Base-by-base conservation (phyloP, 179 eudicot genomes). In the Pouteria campechiana region DNA sequence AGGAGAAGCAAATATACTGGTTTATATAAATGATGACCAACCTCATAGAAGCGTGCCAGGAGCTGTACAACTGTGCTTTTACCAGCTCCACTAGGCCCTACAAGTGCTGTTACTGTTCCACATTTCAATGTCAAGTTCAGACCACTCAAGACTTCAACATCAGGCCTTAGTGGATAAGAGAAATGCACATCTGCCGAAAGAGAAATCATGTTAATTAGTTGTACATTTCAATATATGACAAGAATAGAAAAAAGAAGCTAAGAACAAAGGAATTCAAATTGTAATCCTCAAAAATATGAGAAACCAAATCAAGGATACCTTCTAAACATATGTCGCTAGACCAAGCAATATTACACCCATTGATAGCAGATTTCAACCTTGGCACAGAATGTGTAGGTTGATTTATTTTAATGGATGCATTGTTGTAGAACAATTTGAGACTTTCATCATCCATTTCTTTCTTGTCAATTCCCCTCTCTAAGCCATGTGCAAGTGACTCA, bases 11-110 rank as follows among this genome's bases (percentile, higher is more conserved):
- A 4, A 18, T 17, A 17, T 25, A 14, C 19, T 36, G 18, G 7
- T 17, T 25, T 10, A 46, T 14, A 18, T 24, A 11, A 8, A 5
- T 14, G 18, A 57, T 16, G 52, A 28, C 10, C 57, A 38, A 86
- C 98, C 96, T 90, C 98, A 50, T 90, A 90, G 55, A 86, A 90
- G 11, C 98, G 92, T 53, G 98, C 90, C 77, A 90, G 58, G 50
- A 90, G 64, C 73, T 86, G 98, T 36, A 90, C 98, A 50, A 90
- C 49, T 22, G 98, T 90, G 66, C 98, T 90, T 63, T 90, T 90
- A 41, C 98, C 98, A 25, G 98, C 90, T 59, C 98, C 98, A 59
- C 98, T 90, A 53, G 95, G 63, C 41, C 98, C 98, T 54, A 90
- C 98, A 21, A 90, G 82, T 54, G 98, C 98, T 52, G 98, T 90